phyloP scores from a whole-genome alignment of 345 rosid species.

The Moricandia arvensis region DNA sequence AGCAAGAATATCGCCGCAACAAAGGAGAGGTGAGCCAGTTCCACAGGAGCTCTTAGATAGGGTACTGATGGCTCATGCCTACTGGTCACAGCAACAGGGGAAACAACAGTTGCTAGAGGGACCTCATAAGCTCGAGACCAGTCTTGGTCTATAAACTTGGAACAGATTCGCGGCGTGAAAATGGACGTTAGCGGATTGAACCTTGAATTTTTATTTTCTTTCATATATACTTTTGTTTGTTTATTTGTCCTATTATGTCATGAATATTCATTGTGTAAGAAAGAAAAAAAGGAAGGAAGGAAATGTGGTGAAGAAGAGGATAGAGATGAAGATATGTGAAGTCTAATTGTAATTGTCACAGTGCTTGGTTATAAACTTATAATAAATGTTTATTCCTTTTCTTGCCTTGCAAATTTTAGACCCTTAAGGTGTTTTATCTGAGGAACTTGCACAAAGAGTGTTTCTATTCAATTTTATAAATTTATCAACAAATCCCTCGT shows the following conservation, averaged over 20 bases:
- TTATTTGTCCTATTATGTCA: conserved; percentile 4
- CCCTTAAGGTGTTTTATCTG: neutral
- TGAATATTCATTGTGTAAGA: conserved; percentile 22
- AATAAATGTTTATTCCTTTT: conserved; percentile 30
- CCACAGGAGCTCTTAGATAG: conserved; percentile 94
- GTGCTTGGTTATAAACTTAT: conserved; percentile 12
- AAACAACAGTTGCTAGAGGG: conserved; percentile 66
- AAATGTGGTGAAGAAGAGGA: conserved; percentile 14
- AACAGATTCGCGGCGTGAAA: neutral
- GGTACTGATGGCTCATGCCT: conserved; percentile 85
- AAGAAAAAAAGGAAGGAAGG: neutral
- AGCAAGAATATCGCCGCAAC: conserved; percentile 95
- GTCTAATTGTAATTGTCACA: conserved; percentile 30
- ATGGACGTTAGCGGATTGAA: conserved; percentile 13
- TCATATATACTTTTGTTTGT: conserved; percentile 25
- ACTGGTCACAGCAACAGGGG: conserved; percentile 88
- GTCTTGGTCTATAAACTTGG: conserved; percentile 49
- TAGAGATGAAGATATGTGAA: conserved; percentile 29
- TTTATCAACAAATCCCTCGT: neutral
- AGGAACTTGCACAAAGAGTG: neutral
- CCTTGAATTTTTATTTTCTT: neutral
- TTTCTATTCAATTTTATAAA: neutral
- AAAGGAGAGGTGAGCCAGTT: conserved; percentile 98
- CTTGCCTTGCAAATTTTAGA: neutral
- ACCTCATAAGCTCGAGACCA: conserved; percentile 42